Conservation (phyloP, 257 asterid species). For the Fraxinus cuspidata region DNA sequence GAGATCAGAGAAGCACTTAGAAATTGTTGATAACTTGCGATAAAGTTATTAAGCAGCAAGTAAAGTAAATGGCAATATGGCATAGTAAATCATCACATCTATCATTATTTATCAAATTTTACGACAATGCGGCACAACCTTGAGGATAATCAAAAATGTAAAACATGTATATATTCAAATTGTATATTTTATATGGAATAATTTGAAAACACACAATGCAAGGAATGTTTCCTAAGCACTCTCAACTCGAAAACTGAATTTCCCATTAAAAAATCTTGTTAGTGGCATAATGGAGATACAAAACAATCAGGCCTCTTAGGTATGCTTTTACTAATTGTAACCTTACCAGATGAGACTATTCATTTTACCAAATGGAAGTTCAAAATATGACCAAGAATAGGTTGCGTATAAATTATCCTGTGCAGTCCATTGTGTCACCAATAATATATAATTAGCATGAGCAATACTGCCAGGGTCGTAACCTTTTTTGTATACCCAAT, state of each 20-base stretch:
- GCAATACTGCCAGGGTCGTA: too few relatives aligned
- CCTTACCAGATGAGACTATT: too few relatives aligned
- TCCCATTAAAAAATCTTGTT: not conserved
- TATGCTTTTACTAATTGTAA: too few relatives aligned
- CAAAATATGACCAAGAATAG: too few relatives aligned
- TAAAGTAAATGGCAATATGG: not conserved
- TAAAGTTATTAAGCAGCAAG: not conserved
- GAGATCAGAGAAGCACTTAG: not conserved
- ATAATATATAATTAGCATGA: too few relatives aligned
- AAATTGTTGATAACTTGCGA: not conserved
- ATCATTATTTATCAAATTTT: too few relatives aligned
- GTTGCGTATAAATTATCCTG: too few relatives aligned
- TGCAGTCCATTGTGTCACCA: too few relatives aligned
- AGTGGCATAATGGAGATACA: not conserved
- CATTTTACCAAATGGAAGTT: too few relatives aligned
- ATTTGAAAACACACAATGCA: not conserved
- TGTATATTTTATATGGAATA: not conserved
- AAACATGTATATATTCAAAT: too few relatives aligned
- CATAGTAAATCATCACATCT: not conserved
- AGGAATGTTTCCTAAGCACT: not conserved
- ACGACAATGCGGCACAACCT: not conserved
- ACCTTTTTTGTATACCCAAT: too few relatives aligned
- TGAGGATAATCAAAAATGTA: not conserved
- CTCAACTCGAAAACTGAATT: not conserved
- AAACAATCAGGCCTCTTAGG: not conserved